Conservation (phyloP, 805 yeast genomes). For the Hanseniaspora nectarophila region DNA sequence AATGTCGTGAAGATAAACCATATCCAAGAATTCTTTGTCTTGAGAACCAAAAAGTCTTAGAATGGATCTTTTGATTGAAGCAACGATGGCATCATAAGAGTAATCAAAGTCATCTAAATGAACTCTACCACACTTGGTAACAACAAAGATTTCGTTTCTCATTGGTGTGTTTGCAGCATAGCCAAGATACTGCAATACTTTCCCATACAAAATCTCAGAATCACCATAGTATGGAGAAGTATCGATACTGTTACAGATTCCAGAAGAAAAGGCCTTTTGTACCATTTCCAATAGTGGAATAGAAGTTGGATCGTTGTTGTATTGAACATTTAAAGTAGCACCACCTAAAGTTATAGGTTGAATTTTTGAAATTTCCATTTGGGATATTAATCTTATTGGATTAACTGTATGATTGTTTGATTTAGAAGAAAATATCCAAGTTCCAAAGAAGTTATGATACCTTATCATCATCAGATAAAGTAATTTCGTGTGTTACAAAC, state of each 20-base stretch:
- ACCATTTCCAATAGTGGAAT: constrained; percentile 51
- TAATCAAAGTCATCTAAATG: constrained; percentile 63
- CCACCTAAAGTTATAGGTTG: constrained; percentile 66
- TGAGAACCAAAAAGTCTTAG: constrained; percentile 35
- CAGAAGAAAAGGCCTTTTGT: constrained; percentile 47
- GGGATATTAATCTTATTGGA: neutral
- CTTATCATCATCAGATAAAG: too few species aligned
- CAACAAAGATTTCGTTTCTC: constrained; percentile 55
- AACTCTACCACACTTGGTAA: constrained; percentile 80
- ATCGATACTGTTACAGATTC: constrained; percentile 61
- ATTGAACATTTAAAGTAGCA: constrained; percentile 74
- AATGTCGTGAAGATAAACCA: constrained; percentile 79
- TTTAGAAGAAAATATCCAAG: too few species aligned
- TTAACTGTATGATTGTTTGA: too few species aligned
- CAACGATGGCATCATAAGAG: constrained; percentile 44
- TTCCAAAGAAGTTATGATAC: too few species aligned
- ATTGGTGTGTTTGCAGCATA: constrained; percentile 29
- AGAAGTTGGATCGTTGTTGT: constrained; percentile 53
- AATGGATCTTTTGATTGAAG: constrained; percentile 56
- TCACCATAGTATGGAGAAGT: constrained; percentile 92
- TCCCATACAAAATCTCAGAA: constrained; percentile 64
- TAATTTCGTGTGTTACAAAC: too few species aligned
- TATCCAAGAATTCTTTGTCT: constrained; percentile 47
- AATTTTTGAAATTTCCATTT: neutral
- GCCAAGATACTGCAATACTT: constrained; percentile 36